Conservation (phyloP, 257 asterid genomes). For the Apocynum venetum region DNA sequence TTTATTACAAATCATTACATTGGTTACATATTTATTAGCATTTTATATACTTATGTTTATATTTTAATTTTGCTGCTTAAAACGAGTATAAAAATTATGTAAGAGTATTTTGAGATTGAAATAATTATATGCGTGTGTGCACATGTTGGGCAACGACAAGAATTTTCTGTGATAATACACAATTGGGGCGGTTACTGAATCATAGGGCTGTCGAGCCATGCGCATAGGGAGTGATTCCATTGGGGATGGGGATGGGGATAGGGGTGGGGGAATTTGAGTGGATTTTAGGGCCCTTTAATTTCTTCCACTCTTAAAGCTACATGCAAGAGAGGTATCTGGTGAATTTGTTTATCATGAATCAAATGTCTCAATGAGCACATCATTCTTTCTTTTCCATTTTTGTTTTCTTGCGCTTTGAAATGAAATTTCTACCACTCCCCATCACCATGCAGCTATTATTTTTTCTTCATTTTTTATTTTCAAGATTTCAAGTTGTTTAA, state of each 20-base stretch:
- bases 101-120: too few species aligned
- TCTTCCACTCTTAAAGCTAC: slow-evolving; percentile 12
- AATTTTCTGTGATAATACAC: background rate
- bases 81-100: too few species aligned
- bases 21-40: too few species aligned
- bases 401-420: background rate
- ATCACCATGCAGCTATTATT: background rate
- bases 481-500: slow-evolving; percentile 8
- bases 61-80: too few species aligned
- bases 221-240: slow-evolving; percentile 5
- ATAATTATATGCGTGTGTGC: too few species aligned
- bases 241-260: background rate
- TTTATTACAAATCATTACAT: too few species aligned
- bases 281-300: slow-evolving; percentile 17
- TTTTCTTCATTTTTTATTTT: background rate
- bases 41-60: too few species aligned
- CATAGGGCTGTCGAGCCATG: slow-evolving; percentile 22
- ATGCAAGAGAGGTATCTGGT: background rate
- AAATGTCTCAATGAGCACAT: slow-evolving; percentile 3
- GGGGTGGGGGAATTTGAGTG: slow-evolving; percentile 2
- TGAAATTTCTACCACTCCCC: background rate
- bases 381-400: background rate
- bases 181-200: slow-evolving; percentile 7
- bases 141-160: too few species aligned
- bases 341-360: background rate